Evolutionary conservation across 2,329 filamentous ascomycete species (phyloP).

Genomic region (Aspergillus fructus): DNA sequence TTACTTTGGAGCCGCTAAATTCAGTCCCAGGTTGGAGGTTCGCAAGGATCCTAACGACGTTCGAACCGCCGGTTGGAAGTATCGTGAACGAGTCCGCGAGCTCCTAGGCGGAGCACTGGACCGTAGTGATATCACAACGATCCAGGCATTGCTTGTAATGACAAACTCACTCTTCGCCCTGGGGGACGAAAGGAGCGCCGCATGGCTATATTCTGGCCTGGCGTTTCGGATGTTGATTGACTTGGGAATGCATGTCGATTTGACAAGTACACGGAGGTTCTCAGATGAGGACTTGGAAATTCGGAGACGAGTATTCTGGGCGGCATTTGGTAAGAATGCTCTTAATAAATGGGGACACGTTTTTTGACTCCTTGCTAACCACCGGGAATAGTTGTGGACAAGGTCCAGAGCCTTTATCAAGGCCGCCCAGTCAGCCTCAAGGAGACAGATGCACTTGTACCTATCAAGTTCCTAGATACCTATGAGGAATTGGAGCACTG

Average conservation of each 20-base stretch:
- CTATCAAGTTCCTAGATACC: neutral
- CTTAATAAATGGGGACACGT: neutral
- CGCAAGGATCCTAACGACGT: conserved; percentile 48
- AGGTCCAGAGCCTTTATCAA: conserved; percentile 22
- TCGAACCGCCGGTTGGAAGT: conserved; percentile 51
- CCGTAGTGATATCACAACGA: conserved; percentile 53
- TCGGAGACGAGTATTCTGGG: conserved; percentile 34
- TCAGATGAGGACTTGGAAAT: conserved; percentile 31
- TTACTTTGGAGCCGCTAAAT: conserved; percentile 48
- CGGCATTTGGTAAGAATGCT: conserved; percentile 21
- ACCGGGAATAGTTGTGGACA: conserved; percentile 37
- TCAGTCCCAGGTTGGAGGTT: conserved; percentile 47
- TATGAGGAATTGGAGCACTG: conserved; percentile 7
- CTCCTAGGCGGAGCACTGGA: conserved; percentile 50
- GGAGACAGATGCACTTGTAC: neutral
- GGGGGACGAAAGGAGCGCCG: conserved; percentile 48
- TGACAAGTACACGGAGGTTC: neutral
- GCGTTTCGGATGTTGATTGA: conserved; percentile 56
- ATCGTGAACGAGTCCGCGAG: conserved; percentile 47
- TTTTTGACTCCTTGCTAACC: neutral
- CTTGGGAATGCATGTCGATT: conserved; percentile 45
- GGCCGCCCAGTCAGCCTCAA: neutral
- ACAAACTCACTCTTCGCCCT: conserved; percentile 52
- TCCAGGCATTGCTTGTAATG: conserved; percentile 55
- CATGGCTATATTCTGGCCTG: conserved; percentile 54